Evolutionary conservation across 2,329 filamentous ascomycete genomes (phyloP).

Genomic region (Exophiala viscosa): DNA sequence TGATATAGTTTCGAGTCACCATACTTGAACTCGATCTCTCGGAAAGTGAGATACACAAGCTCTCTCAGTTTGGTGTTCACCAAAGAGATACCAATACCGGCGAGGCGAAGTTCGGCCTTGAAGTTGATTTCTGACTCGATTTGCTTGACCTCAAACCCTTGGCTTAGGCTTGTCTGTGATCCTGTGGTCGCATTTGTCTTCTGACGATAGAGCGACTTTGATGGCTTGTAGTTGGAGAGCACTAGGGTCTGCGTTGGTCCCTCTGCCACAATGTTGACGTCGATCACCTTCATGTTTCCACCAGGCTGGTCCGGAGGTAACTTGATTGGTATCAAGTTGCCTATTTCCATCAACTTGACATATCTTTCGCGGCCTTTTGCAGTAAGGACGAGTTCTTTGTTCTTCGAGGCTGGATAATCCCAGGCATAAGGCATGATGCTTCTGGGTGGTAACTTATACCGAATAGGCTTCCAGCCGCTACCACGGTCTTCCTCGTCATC

Average conservation of each 20-base stretch:
- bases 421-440: conserved; percentile 99
- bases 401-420: conserved; percentile 98
- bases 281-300: conserved; percentile 76
- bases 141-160: conserved; percentile 90
- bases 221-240: conserved; percentile 86
- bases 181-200: conserved; percentile 49
- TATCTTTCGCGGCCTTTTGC: conserved; percentile 79
- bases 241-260: conserved; percentile 94
- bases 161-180: conserved; percentile 57
- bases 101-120: conserved; percentile 80
- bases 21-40: conserved; percentile 86
- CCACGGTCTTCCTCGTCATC: conserved; percentile 71
- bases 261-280: conserved; percentile 92
- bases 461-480: conserved; percentile 86
- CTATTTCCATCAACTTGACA: conserved; percentile 93
- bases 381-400: conserved; percentile 83
- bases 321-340: conserved; percentile 92
- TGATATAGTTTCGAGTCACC: conserved; percentile 92
- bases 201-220: conserved; percentile 84
- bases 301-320: conserved; percentile 63
- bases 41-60: conserved; percentile 86
- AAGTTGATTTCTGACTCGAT: conserved; percentile 84
- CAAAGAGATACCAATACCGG: conserved; percentile 86
- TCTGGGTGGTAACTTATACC: conserved; percentile 84
- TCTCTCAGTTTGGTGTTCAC: conserved; percentile 91